A percentile compares a stretch with the other conserved stretches of the same genome.
phyloP scores from a whole-genome alignment of 2,329 filamentous ascomycete species.

The Alternaria sp. region DNA sequence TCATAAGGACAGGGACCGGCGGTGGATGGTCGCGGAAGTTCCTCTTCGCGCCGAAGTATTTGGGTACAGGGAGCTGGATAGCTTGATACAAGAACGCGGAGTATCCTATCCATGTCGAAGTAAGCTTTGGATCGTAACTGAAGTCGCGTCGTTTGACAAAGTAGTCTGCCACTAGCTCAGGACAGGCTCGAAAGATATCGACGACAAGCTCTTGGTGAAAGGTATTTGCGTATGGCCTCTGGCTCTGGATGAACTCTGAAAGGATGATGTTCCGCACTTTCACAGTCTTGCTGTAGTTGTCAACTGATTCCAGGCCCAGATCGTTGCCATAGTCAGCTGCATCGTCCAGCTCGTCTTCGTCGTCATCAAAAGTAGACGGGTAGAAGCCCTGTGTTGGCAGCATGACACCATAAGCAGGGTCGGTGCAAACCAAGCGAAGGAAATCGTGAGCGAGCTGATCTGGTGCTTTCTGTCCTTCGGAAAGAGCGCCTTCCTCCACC shows the following conservation, averaged over 20 bases:
- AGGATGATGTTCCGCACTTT: conserved; percentile 81
- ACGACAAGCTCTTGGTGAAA: conserved; percentile 83
- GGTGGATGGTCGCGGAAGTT: conserved; percentile 73
- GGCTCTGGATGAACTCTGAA: conserved; percentile 75
- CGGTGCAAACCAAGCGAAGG: conserved; percentile 76
- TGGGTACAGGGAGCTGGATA: conserved; percentile 75
- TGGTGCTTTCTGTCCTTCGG: conserved; percentile 60
- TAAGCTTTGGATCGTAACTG: conserved; percentile 87
- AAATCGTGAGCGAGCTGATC: conserved; percentile 76
- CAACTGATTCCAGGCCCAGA: conserved; percentile 71
- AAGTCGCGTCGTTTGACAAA: conserved; percentile 79
- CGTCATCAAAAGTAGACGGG: conserved; percentile 70
- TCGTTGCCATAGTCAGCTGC: conserved; percentile 60
- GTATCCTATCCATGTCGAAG: conserved; percentile 93
- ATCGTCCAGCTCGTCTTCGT: conserved; percentile 49
- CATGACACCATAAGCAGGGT: conserved; percentile 73
- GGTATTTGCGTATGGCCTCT: conserved; percentile 82
- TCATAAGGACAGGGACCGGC: conserved; percentile 77
- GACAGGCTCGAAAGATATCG: conserved; percentile 78
- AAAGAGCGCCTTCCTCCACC: conserved; percentile 56
- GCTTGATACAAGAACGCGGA: conserved; percentile 85
- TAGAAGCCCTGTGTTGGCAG: conserved; percentile 84
- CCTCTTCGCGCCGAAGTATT: conserved; percentile 70
- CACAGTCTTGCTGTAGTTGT: conserved; percentile 72
- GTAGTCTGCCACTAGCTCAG: conserved; percentile 87